These are phyloP conservation scores for Acer saccharum DNA, from an alignment of 345 rosid genomes.

Conservation along the genomic window DNA sequence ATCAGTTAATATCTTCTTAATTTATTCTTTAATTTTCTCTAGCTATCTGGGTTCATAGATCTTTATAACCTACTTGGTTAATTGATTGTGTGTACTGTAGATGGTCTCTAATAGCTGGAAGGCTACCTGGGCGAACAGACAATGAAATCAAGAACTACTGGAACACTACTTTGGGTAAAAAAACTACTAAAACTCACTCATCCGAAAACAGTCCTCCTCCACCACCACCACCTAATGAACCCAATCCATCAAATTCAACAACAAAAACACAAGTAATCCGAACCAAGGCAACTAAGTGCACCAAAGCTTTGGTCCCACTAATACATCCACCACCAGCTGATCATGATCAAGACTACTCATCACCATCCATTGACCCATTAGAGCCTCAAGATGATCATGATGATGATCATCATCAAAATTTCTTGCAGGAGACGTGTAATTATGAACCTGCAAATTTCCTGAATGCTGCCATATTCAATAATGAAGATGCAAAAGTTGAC, in stretches of 20 bases:
- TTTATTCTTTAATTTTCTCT: neutral
- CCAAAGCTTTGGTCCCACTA: conserved; percentile 25
- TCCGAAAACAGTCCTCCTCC: neutral
- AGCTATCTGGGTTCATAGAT: neutral
- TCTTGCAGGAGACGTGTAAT: neutral
- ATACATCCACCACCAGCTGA: neutral
- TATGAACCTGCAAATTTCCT: conserved; percentile 21
- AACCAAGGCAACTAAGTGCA: conserved; percentile 36
- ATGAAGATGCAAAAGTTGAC: neutral
- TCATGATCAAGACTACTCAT: neutral
- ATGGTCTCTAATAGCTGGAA: conserved; percentile 70
- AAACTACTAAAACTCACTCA: conserved; percentile 25
- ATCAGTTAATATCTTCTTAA: too few species aligned
- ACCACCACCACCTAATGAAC: neutral
- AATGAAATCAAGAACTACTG: conserved; percentile 70
- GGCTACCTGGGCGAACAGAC: conserved; percentile 73
- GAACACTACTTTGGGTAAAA: conserved; percentile 58
- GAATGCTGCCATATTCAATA: conserved; percentile 7
- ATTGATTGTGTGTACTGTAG: conserved; percentile 22
- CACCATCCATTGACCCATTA: neutral
- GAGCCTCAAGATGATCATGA: conserved; percentile 1
- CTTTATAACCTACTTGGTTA: neutral
- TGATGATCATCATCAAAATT: neutral
- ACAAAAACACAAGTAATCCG: conserved; percentile 29
- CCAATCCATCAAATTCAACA: conserved; percentile 6